Conservation (phyloP, 163 green algal species). For the Scenedesmus sp. region DNA sequence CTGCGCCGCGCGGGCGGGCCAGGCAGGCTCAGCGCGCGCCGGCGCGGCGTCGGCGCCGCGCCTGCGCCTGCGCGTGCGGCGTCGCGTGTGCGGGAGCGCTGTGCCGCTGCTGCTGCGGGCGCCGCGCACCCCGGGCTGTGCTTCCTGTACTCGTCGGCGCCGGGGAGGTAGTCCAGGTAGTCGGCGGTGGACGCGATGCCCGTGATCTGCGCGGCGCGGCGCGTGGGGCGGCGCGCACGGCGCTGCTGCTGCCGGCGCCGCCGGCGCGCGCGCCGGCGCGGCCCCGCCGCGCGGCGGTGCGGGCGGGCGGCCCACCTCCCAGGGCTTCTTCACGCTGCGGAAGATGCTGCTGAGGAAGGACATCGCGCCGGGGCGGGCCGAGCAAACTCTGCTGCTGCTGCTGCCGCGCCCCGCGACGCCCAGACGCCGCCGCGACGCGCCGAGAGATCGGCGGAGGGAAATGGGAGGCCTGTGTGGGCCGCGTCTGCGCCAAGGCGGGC, state of each 20-base stretch:
- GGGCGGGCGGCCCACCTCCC: slow-evolving; percentile 58
- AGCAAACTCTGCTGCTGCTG: no score
- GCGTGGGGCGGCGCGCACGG: no score
- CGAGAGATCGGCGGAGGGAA: no score
- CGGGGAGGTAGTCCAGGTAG: slow-evolving; percentile 69
- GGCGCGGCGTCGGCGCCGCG: neutral
- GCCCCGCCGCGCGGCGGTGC: neutral
- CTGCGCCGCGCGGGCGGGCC: slow-evolving; percentile 50
- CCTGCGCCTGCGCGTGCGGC: neutral
- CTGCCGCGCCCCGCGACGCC: no score
- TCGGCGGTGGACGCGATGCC: slow-evolving; percentile 71
- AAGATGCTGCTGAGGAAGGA: no score
- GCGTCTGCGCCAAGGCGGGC: no score
- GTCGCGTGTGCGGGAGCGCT: neutral
- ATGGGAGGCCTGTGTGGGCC: no score
- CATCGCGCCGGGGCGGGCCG: no score
- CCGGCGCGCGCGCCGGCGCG: neutral
- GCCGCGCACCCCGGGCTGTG: slow-evolving; percentile 62
- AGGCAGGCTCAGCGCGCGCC: neutral
- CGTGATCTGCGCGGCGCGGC: slow-evolving; percentile 57
- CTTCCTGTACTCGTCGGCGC: slow-evolving; percentile 67
- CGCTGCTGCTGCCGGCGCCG: no score
- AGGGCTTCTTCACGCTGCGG: slow-evolving; percentile 62
- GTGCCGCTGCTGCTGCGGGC: neutral
- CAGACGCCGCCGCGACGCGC: no score